Base-by-base conservation (phyloP, 805 yeast genomes). In the Suhomyces prunicola region DNA sequence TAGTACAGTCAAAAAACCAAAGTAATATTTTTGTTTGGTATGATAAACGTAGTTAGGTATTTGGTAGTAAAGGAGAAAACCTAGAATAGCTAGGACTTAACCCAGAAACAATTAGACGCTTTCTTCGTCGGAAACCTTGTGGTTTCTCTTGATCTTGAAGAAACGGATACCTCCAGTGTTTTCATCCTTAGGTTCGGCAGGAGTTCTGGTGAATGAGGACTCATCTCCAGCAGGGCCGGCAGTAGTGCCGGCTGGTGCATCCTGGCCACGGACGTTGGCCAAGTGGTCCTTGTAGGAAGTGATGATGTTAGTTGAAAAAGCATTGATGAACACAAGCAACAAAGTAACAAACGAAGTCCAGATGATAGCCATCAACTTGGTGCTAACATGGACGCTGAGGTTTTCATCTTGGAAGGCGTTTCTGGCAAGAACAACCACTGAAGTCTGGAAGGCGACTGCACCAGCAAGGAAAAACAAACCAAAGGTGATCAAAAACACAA, bases 341-440 rank as follows among this genome's bases (percentile, higher is more conserved):
- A 82, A 67, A 56, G 77, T 69, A 4, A 80, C 85, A 50, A 83
- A 82, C 22, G 89, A 73, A 49, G 90, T 87, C 96, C 96, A 88
- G 6, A 84, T 64, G 51, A 87, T 63, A 63, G 87, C 92, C 66
- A 84, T 67, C 62, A 81, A 69, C 46, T 81, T 71, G 31, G 82
- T 76, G 56, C 90, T 89, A 53, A 87, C 57, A 51, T 77, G 72
- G 42, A 84, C 77, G 13, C 58, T 53, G 56, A 74, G 63, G 44
- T 73, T 78, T 27, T 68, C 80, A 54, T 72, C 66, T 40, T 68
- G 64, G 80, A 92, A 92, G 26, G 87, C 86, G 61, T 83, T 77
- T 66, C 78, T 85, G 46, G 89, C 94, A 74, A 88, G 65, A n/a
- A 87, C 96, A 56, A 80, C 69, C 44, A 82, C 88, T 2, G 96